phyloP scores from a whole-genome alignment of 805 yeast species.

The Metschnikowia bowlesiae region DNA sequence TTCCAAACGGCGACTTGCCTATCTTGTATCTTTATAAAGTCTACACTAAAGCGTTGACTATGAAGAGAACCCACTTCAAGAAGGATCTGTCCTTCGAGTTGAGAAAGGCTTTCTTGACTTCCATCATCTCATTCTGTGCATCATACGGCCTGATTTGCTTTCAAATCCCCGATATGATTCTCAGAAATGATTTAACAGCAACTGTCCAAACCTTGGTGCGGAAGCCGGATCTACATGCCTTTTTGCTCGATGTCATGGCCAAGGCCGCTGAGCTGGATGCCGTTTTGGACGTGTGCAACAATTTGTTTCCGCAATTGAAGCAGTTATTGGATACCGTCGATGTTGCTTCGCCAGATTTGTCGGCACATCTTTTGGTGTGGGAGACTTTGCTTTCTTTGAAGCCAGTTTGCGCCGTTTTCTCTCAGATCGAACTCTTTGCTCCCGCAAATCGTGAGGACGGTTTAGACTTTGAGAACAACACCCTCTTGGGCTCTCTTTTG shows the following conservation, averaged over 20 bases:
- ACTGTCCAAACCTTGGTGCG: constrained; percentile 25
- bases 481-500: constrained; percentile 75
- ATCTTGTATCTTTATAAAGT: constrained; percentile 44
- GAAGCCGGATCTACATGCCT: constrained; percentile 19
- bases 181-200: constrained; percentile 33
- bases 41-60: constrained; percentile 39
- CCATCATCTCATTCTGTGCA: constrained; percentile 45
- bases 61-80: constrained; percentile 40
- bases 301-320: constrained; percentile 46
- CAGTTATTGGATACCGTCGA: constrained; percentile 34
- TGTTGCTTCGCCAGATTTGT: constrained; percentile 48
- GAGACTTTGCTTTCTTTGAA: constrained; percentile 58
- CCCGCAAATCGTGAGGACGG: constrained; percentile 41
- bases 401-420: constrained; percentile 55
- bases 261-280: constrained; percentile 66
- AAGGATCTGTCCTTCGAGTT: constrained; percentile 35
- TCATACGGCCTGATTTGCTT: constrained; percentile 67
- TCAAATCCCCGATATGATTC: constrained; percentile 62
- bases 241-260: constrained; percentile 52
- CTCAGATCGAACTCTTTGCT: constrained; percentile 54
- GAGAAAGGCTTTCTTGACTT: constrained; percentile 42
- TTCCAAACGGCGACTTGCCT: constrained; percentile 34
- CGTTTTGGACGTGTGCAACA: constrained; percentile 53
- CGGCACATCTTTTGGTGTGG: constrained; percentile 49
- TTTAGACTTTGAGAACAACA: constrained; percentile 51